These are phyloP conservation scores for Heterobasidion irregulare DNA, from an alignment of 1,284 basidiomycete genomes.

Conservation along the genomic window DNA sequence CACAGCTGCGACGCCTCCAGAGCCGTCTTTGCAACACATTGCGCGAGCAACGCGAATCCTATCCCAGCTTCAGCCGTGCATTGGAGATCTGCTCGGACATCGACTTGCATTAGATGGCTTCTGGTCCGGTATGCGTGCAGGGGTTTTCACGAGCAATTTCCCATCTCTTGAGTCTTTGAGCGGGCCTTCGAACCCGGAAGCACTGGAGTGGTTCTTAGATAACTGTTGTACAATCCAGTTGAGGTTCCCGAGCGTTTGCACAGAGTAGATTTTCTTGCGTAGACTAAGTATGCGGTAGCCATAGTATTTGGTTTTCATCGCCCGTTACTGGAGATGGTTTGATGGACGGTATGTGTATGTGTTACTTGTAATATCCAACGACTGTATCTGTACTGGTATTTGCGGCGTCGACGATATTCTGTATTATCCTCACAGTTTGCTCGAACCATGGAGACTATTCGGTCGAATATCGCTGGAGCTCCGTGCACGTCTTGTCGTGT, in stretches of 20 bases:
- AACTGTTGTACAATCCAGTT: constrained; percentile 10
- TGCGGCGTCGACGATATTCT: no score
- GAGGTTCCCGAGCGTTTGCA: not conserved
- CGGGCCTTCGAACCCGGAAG: constrained; percentile 9
- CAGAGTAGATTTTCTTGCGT: no score
- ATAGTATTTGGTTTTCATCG: no score
- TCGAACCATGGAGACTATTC: no score
- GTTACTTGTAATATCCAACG: no score
- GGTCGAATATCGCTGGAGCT: no score
- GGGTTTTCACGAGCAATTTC: constrained; percentile 15
- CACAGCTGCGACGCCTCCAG: not conserved
- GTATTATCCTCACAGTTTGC: no score
- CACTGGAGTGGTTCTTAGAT: constrained; percentile 15
- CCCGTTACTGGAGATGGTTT: no score
- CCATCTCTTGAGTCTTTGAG: constrained; percentile 15
- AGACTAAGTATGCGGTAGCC: no score
- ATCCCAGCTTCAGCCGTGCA: constrained; percentile 8
- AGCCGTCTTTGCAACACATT: constrained; percentile 2
- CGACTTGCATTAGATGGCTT: constrained; percentile 8
- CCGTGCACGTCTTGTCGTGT: no score
- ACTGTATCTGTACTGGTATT: no score
- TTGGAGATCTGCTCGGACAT: constrained; percentile 11
- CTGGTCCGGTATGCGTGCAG: constrained; percentile 10
- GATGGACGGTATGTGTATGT: no score
- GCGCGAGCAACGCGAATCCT: constrained; percentile 10